phyloP scores from a whole-genome alignment of 345 rosid species.

The Eucalyptus victrix region DNA sequence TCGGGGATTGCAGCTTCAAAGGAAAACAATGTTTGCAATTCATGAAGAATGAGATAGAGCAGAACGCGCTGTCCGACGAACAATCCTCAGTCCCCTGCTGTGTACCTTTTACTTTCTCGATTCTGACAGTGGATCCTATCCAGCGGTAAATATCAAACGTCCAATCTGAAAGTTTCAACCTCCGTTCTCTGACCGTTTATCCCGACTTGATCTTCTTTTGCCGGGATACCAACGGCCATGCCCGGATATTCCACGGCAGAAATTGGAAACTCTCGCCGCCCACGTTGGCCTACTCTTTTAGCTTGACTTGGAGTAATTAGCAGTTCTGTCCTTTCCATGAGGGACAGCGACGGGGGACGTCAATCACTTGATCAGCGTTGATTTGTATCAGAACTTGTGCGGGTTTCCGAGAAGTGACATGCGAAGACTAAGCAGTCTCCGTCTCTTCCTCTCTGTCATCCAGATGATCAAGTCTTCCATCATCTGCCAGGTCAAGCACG shows the following conservation, averaged over 20 bases:
- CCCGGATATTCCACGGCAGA: neutral
- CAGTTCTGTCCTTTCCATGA: neutral
- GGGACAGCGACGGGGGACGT: neutral
- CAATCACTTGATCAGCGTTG: neutral
- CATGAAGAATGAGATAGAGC: conserved; percentile 37
- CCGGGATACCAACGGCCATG: neutral
- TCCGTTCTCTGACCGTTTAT: conserved; percentile 1
- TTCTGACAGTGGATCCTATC: conserved; percentile 90
- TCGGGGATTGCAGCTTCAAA: conserved; percentile 30
- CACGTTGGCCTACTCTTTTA: neutral
- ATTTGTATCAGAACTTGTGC: neutral
- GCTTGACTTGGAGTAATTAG: neutral
- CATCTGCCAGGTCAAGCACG: neutral
- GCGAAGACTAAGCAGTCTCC: too few relatives aligned
- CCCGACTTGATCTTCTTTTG: neutral
- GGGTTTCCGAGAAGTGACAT: too few relatives aligned
- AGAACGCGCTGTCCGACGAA: conserved; percentile 26
- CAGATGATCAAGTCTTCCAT: neutral
- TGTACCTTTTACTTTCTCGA: conserved; percentile 70
- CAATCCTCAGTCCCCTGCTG: conserved; percentile 15
- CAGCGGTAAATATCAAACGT: conserved; percentile 58
- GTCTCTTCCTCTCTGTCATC: neutral
- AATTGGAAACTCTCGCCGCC: neutral
- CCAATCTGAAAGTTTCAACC: conserved; percentile 68
- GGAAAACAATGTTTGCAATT: conserved; percentile 48